These are phyloP conservation scores for Sclerotinia nivalis DNA, from an alignment of 2,329 filamentous ascomycete species.

Conservation along the genomic window DNA sequence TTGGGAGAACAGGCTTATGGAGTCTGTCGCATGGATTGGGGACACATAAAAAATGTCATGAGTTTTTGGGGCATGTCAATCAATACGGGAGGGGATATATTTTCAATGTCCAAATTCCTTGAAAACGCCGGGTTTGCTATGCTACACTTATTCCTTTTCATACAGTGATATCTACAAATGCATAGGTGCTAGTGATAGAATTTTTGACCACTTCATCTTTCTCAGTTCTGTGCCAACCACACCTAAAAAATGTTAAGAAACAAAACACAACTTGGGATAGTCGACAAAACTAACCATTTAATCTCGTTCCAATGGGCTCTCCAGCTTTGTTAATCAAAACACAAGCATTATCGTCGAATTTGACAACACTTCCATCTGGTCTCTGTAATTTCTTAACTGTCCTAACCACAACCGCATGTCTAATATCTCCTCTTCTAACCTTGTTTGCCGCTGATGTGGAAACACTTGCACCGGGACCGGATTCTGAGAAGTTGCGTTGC, in stretches of 20 bases:
- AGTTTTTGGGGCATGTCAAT: conserved; percentile 9
- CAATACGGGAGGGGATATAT: conserved; percentile 7
- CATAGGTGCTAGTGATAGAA: conserved; percentile 89
- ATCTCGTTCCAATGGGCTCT: conserved; percentile 88
- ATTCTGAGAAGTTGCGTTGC: conserved; percentile 76
- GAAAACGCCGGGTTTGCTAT: conserved; percentile 21
- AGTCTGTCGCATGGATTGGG: conserved; percentile 26
- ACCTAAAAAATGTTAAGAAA: conserved; percentile 48
- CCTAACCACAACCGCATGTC: conserved; percentile 92
- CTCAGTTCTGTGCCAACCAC: conserved; percentile 88
- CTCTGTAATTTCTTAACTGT: conserved; percentile 86
- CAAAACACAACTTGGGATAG: conserved; percentile 1
- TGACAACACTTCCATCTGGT: conserved; percentile 83
- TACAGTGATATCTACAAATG: conserved; percentile 55
- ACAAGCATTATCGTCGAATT: conserved; percentile 97
- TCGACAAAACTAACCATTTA: conserved; percentile 63
- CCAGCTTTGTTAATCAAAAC: conserved; percentile 96
- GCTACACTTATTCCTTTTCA: conserved; percentile 1
- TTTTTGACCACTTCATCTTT: conserved; percentile 97
- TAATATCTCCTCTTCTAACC: conserved; percentile 93
- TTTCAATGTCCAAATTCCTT: conserved; percentile 11
- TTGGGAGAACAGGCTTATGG: conserved; percentile 18
- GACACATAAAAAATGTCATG: not conserved
- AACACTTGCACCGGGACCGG: conserved; percentile 69
- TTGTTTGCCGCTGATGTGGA: conserved; percentile 79